Evolutionary conservation across 163 green algal genomes (phyloP).

Genomic region (Chlorella variabilis): DNA sequence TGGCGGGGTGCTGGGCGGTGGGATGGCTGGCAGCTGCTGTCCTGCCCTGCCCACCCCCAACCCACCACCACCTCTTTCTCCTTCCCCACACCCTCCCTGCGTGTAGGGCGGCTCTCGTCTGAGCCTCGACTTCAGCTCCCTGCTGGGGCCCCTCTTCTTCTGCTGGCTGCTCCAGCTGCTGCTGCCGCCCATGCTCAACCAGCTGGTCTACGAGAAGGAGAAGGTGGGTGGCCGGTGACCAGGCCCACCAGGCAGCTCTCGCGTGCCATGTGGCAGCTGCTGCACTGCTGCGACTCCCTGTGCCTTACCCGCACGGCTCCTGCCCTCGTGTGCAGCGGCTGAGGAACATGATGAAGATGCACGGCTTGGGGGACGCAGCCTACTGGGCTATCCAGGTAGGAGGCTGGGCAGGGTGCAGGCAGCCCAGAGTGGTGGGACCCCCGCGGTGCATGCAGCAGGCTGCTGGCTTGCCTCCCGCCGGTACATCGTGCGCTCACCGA

Average conservation of each 20-base stretch:
- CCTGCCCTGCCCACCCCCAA: no score
- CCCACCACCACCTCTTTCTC: no score
- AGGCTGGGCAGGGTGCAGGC: background rate
- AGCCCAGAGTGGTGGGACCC: background rate
- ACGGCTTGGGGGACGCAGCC: conserved; percentile 82
- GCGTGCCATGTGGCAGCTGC: no score
- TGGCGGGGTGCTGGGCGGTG: no score
- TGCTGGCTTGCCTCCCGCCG: background rate
- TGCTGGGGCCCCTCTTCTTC: conserved; percentile 93
- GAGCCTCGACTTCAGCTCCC: conserved; percentile 83
- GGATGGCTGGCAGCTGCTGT: no score
- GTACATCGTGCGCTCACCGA: background rate
- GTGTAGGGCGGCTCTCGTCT: conserved; percentile 58
- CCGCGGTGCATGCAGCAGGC: background rate
- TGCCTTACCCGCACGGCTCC: no score
- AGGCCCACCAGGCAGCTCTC: no score
- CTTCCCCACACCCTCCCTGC: no score
- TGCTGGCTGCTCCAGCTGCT: conserved; percentile 86
- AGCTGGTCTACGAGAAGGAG: conserved; percentile 96
- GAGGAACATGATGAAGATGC: conserved; percentile 98
- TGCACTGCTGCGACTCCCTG: no score
- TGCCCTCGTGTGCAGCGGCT: conserved; percentile 46
- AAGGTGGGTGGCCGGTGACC: conserved; percentile 22
- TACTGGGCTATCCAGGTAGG: conserved; percentile 65
- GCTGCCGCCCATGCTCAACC: conserved; percentile 75